phyloP scores from a whole-genome alignment of 306 rosid genomes.

The Cucurbita moschata region DNA sequence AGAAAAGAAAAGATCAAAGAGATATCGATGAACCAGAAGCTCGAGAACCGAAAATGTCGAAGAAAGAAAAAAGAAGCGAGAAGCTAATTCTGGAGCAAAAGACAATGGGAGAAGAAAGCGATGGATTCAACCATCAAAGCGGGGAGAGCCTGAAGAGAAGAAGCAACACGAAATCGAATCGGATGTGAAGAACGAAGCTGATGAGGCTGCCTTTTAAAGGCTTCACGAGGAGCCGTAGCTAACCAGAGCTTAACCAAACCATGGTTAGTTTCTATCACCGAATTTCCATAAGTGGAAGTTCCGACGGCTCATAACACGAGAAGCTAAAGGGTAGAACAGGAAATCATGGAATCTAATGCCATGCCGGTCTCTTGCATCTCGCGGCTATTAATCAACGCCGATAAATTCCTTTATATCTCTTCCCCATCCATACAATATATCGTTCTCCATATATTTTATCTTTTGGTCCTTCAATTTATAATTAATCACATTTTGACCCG shows the following conservation, averaged over 20 bases:
- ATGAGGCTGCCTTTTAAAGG: slow-evolving; percentile 4
- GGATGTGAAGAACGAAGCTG: background rate
- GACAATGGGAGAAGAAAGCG: background rate
- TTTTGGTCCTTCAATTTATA: too few species aligned
- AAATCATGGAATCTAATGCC: slow-evolving; percentile 2
- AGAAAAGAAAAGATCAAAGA: background rate
- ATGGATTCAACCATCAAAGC: background rate
- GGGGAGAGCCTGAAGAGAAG: background rate
- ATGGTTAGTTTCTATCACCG: slow-evolving; percentile 8
- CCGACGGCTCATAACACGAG: slow-evolving; percentile 2
- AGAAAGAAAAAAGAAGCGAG: background rate
- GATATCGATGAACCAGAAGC: background rate
- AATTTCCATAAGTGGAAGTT: background rate
- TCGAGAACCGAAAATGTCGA: background rate
- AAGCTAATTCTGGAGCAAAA: background rate
- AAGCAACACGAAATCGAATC: background rate
- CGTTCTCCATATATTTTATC: too few species aligned
- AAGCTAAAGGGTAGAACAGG: background rate
- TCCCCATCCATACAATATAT: background rate
- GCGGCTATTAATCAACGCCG: background rate
- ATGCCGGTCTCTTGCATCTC: background rate
- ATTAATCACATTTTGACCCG: too few species aligned
- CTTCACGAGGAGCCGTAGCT: background rate
- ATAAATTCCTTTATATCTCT: background rate
- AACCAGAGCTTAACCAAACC: slow-evolving; percentile 1